phyloP scores from a whole-genome alignment of 2,329 filamentous ascomycete genomes.

The Cyanodermella asteris region DNA sequence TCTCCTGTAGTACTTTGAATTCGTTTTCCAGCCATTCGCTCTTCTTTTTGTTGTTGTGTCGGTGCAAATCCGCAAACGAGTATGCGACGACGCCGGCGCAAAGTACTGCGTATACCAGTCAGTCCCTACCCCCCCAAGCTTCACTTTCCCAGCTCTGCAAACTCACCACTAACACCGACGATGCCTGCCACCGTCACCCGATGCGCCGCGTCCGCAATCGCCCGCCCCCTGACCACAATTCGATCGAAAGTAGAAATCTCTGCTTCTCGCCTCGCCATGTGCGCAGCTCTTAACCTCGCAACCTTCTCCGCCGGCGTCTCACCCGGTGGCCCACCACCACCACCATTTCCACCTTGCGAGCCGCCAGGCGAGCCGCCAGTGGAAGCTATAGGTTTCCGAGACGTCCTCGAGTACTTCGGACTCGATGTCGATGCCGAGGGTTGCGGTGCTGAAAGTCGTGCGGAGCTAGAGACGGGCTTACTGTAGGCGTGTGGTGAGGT shows the following conservation, averaged over 20 bases:
- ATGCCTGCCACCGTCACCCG: constrained; percentile 35
- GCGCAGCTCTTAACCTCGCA: constrained; percentile 42
- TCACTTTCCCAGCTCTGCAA: too few relatives aligned
- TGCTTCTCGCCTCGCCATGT: constrained; percentile 42
- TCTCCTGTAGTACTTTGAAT: constrained; percentile 2
- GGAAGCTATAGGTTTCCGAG: constrained; percentile 5
- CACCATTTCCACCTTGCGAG: constrained; percentile 1
- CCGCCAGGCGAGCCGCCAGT: constrained; percentile 8
- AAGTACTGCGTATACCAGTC: constrained; percentile 23
- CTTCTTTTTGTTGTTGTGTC: constrained; percentile 44
- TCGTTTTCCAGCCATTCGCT: constrained; percentile 23
- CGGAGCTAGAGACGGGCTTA: constrained; percentile 12
- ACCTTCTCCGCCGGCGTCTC: constrained; percentile 53
- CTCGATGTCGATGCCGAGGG: constrained; percentile 6
- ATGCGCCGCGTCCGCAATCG: constrained; percentile 39
- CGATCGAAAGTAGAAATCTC: constrained; percentile 33
- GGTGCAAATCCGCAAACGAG: constrained; percentile 41
- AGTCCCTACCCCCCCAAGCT: neutral
- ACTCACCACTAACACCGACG: constrained; percentile 37
- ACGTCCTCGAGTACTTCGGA: constrained; percentile 1
- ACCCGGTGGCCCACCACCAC: constrained; percentile 7
- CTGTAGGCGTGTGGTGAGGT: constrained; percentile 26
- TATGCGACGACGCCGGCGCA: constrained; percentile 39
- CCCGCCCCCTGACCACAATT: constrained; percentile 28
- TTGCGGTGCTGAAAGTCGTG: constrained; percentile 6